Evolutionary conservation across 192 early-diverging fungal species (phyloP).

Genomic region (Umbelopsis sp.): DNA sequence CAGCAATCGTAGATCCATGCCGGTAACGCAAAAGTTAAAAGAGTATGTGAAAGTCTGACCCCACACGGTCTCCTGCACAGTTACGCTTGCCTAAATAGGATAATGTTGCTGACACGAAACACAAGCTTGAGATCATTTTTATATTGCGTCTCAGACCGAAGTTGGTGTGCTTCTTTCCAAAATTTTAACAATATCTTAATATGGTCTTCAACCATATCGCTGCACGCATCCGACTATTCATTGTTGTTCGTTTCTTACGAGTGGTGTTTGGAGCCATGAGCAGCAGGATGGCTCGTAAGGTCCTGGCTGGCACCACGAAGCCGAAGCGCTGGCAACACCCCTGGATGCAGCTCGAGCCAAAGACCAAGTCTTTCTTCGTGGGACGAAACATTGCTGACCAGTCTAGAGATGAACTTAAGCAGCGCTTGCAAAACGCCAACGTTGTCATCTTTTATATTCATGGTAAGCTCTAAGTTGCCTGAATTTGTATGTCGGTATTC

Average conservation of each 20-base stretch:
- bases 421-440: constrained; percentile 12
- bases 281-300: neutral
- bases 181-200: neutral
- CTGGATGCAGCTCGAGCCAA: constrained; percentile 10
- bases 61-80: too few relatives aligned
- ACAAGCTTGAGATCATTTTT: neutral
- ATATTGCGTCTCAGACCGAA: neutral
- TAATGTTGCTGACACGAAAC: neutral
- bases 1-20: too few relatives aligned
- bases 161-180: neutral
- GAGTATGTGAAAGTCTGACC: too few relatives aligned
- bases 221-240: constrained; percentile 8
- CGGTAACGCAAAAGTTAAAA: too few relatives aligned
- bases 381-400: constrained; percentile 8
- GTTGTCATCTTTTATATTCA: constrained; percentile 26
- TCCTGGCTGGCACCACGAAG: neutral
- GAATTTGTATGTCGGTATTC: too few relatives aligned
- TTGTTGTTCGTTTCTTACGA: constrained; percentile 7
- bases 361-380: neutral
- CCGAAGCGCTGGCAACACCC: constrained; percentile 8
- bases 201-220: neutral
- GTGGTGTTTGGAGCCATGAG: constrained; percentile 7
- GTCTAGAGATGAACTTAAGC: neutral
- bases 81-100: neutral
- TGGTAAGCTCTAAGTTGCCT: neutral